Evolutionary conservation across 2,329 filamentous ascomycete species (phyloP).

Genomic region (Botrytis elliptica): DNA sequence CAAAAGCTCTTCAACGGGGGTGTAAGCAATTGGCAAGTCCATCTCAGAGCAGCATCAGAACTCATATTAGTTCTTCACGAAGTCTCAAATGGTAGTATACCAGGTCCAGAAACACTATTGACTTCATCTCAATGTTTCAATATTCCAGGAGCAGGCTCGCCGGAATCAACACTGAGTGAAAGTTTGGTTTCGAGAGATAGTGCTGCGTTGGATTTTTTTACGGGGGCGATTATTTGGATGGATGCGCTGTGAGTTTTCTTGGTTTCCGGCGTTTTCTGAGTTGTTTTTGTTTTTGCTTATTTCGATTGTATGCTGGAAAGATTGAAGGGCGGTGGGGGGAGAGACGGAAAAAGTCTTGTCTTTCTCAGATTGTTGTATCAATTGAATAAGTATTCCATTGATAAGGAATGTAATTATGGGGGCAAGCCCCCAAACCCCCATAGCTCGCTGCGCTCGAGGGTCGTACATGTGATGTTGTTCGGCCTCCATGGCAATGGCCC

Average conservation of each 20-base stretch:
- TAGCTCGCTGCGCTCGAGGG: not conserved
- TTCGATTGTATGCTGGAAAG: not conserved
- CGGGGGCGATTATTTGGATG: conserved; percentile 16
- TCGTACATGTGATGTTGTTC: not conserved
- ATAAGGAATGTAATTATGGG: not conserved
- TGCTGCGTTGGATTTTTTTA: conserved; percentile 19
- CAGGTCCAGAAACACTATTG: not conserved
- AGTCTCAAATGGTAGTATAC: conserved; percentile 17
- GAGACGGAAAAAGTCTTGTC: accelerated
- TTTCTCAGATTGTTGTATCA: not conserved
- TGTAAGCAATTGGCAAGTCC: conserved; percentile 50
- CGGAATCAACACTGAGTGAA: not conserved
- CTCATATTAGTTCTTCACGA: conserved; percentile 42
- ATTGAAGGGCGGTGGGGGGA: not conserved
- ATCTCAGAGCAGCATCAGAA: conserved; percentile 51
- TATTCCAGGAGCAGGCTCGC: not conserved
- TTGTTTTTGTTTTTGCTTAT: not conserved
- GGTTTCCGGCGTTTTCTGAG: not conserved
- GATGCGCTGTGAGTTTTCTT: conserved; percentile 7
- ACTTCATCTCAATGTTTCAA: conserved; percentile 14
- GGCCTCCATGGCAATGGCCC: not conserved
- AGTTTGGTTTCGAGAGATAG: conserved; percentile 10
- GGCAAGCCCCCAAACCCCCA: not conserved
- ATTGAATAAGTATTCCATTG: not conserved
- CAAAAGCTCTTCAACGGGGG: conserved; percentile 40